Percentiles rank a stretch among this genome's conserved stretches.
Conservation (phyloP, 1,284 basidiomycete species). For the Cutaneotrichosporon sp. region DNA sequence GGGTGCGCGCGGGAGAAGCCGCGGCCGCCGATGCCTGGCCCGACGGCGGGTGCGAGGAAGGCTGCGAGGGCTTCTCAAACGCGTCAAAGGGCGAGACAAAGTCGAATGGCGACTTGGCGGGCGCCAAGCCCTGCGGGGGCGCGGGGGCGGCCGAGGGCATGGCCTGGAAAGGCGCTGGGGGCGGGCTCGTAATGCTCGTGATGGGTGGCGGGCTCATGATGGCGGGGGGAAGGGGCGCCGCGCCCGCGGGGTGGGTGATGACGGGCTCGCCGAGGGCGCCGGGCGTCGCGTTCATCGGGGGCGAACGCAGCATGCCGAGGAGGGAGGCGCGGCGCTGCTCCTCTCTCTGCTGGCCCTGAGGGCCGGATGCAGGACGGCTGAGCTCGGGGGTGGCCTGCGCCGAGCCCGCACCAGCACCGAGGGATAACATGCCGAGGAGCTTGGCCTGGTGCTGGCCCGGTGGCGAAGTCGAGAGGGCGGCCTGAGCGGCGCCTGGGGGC, state of each 20-base stretch:
- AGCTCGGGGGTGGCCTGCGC: constrained; percentile 11
- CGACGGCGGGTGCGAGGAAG: not conserved
- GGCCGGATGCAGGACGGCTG: constrained; percentile 15
- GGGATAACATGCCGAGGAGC: constrained; percentile 25
- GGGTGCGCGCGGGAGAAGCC: not conserved
- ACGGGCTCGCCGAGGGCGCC: constrained; percentile 18
- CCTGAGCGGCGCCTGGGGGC: constrained; percentile 2
- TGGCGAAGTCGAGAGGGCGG: not conserved
- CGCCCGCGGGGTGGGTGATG: constrained; percentile 15
- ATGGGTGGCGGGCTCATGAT: not conserved
- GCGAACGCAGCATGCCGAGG: constrained; percentile 15
- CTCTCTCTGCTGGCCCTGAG: constrained; percentile 3
- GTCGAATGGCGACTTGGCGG: constrained; percentile 41
- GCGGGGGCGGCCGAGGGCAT: not conserved
- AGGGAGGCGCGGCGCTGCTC: constrained; percentile 17
- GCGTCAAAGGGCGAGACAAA: constrained; percentile 51
- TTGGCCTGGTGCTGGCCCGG: constrained; percentile 23
- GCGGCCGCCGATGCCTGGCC: not conserved
- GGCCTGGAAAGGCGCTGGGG: not conserved
- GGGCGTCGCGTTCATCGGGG: not conserved
- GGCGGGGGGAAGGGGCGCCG: not conserved
- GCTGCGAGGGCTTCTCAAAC: constrained; percentile 33
- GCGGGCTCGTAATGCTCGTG: not conserved
- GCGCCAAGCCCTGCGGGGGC: not conserved
- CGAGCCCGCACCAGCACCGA: constrained; percentile 8